A percentile compares a stretch with the other conserved stretches of the same genome.
These are phyloP conservation scores for Paecilomyces sp. DNA, from an alignment of 2,329 filamentous ascomycete species.

Conservation along the genomic window DNA sequence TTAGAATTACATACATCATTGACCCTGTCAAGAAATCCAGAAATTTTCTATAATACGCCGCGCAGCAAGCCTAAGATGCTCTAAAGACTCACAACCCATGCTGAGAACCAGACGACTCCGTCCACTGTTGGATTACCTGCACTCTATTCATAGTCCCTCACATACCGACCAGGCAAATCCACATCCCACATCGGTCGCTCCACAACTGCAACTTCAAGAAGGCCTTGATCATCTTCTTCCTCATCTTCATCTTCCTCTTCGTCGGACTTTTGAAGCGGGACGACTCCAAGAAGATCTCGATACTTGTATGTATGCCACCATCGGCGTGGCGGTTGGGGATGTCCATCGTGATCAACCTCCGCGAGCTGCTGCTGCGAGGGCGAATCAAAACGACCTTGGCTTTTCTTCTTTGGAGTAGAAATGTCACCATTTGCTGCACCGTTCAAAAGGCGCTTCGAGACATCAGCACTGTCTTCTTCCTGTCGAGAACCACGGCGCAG, in stretches of 20 bases:
- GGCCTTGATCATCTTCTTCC: slow-evolving; percentile 19
- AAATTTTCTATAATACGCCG: not conserved
- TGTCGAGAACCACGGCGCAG: slow-evolving; percentile 18
- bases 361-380: slow-evolving; percentile 16
- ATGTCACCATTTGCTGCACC: slow-evolving; percentile 10
- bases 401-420: slow-evolving; percentile 5
- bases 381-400: not conserved
- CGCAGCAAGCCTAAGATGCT: not conserved
- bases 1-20: not conserved
- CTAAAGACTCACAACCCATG: not conserved
- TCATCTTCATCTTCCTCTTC: slow-evolving; percentile 16
- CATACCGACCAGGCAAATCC: slow-evolving; percentile 66
- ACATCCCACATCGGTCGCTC: slow-evolving; percentile 82
- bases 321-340: slow-evolving; percentile 20
- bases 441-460: slow-evolving; percentile 13
- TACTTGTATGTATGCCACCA: slow-evolving; percentile 89
- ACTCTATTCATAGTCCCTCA: slow-evolving; percentile 46
- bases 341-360: slow-evolving; percentile 16
- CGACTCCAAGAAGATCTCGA: slow-evolving; percentile 77
- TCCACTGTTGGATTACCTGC: not conserved
- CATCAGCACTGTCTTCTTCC: slow-evolving; percentile 12
- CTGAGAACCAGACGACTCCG: not conserved
- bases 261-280: slow-evolving; percentile 43
- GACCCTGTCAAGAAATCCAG: not conserved
- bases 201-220: slow-evolving; percentile 72